Percentiles rank a stretch among this genome's conserved stretches.
Conservation (phyloP, 352 stramenopile species). For the Phytophthora pinifolia region DNA sequence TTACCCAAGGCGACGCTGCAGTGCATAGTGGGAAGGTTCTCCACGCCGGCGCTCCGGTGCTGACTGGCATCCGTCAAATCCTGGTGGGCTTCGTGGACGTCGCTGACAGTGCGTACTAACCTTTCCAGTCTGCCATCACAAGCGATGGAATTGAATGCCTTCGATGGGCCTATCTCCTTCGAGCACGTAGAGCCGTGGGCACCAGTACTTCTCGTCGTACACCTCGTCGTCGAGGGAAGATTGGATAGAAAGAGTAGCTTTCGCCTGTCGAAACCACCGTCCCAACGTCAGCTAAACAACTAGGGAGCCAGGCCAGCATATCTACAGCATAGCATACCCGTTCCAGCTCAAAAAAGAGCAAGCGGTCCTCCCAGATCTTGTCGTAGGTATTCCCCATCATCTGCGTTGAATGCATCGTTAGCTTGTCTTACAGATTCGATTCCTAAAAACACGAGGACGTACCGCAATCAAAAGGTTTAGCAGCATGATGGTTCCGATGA, state of each 20-base stretch:
- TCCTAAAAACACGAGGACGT: constrained; percentile 3
- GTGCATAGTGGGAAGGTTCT: constrained; percentile 93
- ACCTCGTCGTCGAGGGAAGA: constrained; percentile 58
- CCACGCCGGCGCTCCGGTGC: constrained; percentile 89
- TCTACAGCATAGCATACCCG: constrained; percentile 35
- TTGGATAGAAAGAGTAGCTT: constrained; percentile 78
- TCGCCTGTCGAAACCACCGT: constrained; percentile 36
- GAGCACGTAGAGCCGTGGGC: constrained; percentile 67
- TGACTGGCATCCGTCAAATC: constrained; percentile 81
- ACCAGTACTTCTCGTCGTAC: constrained; percentile 81
- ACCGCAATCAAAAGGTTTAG: constrained; percentile 81
- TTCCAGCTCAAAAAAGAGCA: constrained; percentile 83
- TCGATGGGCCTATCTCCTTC: constrained; percentile 78
- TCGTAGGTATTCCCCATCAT: constrained; percentile 88
- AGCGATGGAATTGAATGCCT: constrained; percentile 75
- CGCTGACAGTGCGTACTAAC: constrained; percentile 41
- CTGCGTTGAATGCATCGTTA: constrained; percentile 23
- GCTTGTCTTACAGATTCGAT: not conserved
- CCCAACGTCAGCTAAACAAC: constrained; percentile 9
- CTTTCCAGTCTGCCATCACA: constrained; percentile 24
- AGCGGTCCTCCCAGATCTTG: constrained; percentile 80
- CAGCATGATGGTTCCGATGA: constrained; percentile 85
- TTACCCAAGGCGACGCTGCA: constrained; percentile 81
- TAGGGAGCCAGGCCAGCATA: not conserved
- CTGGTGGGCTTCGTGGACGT: constrained; percentile 94